Base-by-base conservation (phyloP, 2,329 filamentous ascomycete species). In the Harringtonia lauricola region DNA sequence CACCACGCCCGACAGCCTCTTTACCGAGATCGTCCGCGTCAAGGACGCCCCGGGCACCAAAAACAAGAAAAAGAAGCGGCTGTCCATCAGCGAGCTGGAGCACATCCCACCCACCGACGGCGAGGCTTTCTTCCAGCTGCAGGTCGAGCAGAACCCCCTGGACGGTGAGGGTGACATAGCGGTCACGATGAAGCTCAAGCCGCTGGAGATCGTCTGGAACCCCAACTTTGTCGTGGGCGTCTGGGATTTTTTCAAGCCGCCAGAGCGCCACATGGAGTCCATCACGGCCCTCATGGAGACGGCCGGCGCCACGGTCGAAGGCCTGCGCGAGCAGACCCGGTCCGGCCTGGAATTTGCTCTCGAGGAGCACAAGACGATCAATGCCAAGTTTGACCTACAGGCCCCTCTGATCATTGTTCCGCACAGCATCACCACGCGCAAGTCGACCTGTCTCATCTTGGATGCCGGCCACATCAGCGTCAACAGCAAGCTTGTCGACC, bases 211-310 rank as follows among this genome's bases (percentile, higher is more conserved):
- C 43, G 87, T 98, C 21, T 98, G 95, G 75, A 99, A 98, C 54
- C 92, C 94, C 1, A 86, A 82, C 51, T 94, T 96, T 52, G 73
- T 96, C 1, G 80, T 95, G 7, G 89, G 92, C 39, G 79, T 96
- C 33, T 86, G 83, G 42, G 87, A 88, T 53, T 99, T 98, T 67
- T 98, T 99, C 69, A 83, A 90, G 49, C 92, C 92, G 1, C 94
- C 92, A 0, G 89, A 95, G 60, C 76, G 89, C 41, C 94, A 98
- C 59, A 95, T 98, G 89, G 92, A 98, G 58, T 98, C 92, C 10
- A 95, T 99, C 53, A 84, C 81, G 13, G 94, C 92, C 2, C 72
- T 99, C 44, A 86, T 99, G 80, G 94, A 98, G 62, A 87, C 83
- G 38, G 92, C 92, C 6, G 89, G 92, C 21, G 90, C 90, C 2